These are phyloP conservation scores for Phytomonas sp. DNA, from an alignment of 208 protist genomes.

Conservation along the genomic window DNA sequence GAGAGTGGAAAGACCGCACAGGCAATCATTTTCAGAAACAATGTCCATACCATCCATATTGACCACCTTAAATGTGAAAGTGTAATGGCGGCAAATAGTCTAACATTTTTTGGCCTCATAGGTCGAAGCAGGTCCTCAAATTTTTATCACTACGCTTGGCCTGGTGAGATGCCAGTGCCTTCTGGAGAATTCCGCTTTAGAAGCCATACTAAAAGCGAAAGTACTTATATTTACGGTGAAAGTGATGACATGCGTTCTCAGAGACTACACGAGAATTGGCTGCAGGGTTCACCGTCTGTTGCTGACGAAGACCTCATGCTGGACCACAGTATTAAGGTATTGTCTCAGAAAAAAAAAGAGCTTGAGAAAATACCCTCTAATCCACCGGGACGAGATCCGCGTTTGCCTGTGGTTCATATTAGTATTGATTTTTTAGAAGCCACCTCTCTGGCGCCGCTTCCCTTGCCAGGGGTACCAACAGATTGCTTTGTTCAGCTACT, in stretches of 20 bases:
- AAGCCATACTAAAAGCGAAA: neutral
- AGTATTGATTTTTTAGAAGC: neutral
- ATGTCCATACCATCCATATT: neutral
- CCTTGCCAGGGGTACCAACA: neutral
- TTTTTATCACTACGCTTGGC: neutral
- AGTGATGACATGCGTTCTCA: neutral
- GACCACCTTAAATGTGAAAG: neutral
- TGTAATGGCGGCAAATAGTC: neutral
- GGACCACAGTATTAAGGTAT: slow-evolving; percentile 1
- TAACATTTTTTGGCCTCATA: neutral
- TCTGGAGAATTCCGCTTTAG: neutral
- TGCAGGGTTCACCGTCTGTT: neutral
- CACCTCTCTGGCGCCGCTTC: neutral
- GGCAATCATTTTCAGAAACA: neutral
- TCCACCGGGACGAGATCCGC: neutral
- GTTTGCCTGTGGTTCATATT: neutral
- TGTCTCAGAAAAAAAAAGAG: neutral
- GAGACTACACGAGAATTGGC: neutral
- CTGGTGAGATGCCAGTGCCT: neutral
- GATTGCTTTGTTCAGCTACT: neutral
- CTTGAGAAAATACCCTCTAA: neutral
- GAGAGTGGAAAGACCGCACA: neutral
- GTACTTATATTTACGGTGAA: neutral
- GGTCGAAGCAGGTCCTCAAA: neutral
- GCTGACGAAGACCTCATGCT: neutral